Conservation (phyloP, 192 early-diverging fungal species). For the Powellomyces hirtus region DNA sequence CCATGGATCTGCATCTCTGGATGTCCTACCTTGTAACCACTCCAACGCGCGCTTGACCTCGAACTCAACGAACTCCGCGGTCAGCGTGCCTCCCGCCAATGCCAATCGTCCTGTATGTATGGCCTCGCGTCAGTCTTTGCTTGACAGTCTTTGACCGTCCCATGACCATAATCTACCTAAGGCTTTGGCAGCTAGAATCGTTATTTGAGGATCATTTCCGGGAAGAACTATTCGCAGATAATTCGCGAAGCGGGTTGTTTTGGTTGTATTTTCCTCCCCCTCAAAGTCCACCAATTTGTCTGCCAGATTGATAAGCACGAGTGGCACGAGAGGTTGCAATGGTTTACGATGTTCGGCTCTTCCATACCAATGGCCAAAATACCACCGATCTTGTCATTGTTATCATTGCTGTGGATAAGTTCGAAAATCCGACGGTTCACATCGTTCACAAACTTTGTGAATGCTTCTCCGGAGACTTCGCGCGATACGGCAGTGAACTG, state of each 20-base stretch:
- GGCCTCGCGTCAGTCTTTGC: not conserved
- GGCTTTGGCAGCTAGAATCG: conserved; percentile 69
- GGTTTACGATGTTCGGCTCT: not conserved
- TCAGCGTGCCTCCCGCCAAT: conserved; percentile 60
- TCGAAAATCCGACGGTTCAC: conserved; percentile 80
- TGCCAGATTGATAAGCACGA: too few species aligned
- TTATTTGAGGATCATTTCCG: conserved; percentile 68
- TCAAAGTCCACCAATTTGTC: conserved; percentile 82
- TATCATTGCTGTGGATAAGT: conserved; percentile 71
- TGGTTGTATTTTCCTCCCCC: conserved; percentile 73
- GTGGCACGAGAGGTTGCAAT: too few species aligned
- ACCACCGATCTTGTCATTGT: conserved; percentile 75
- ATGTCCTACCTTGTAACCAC: conserved; percentile 73
- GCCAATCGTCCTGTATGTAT: conserved; percentile 57
- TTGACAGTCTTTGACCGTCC: not conserved
- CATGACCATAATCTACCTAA: conserved; percentile 48
- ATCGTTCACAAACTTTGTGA: conserved; percentile 74
- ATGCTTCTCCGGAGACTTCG: conserved; percentile 69
- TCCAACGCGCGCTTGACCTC: conserved; percentile 81
- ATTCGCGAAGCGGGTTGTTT: conserved; percentile 75
- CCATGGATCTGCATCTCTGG: not conserved
- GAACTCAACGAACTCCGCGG: conserved; percentile 79
- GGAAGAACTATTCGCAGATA: conserved; percentile 78
- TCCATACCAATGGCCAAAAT: conserved; percentile 74
- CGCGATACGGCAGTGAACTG: conserved; percentile 56